Conservation (phyloP, 345 rosid species). For the Euphorbia peplus region DNA sequence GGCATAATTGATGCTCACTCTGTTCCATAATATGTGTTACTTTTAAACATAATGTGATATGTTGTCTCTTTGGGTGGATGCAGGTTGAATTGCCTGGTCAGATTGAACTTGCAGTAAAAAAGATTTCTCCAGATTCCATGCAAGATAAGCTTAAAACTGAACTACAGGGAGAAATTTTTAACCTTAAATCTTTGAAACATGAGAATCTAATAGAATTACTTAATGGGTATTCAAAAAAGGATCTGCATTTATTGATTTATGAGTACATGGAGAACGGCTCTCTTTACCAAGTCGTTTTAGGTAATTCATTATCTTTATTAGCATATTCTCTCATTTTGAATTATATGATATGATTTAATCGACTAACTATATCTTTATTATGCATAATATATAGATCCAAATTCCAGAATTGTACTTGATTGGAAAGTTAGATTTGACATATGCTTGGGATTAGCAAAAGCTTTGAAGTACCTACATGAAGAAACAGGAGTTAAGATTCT, state of each 20-base stretch:
- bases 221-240: slow-evolving; percentile 5
- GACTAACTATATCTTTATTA: too few species aligned
- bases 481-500: slow-evolving; percentile 3
- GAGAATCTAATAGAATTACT: slow-evolving; percentile 12
- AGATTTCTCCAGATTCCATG: neutral
- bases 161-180: neutral
- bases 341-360: too few species aligned
- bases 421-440: slow-evolving; percentile 4
- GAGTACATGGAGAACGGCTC: slow-evolving; percentile 13
- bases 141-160: neutral
- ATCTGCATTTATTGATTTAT: slow-evolving; percentile 14
- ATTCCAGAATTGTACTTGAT: neutral
- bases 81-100: neutral
- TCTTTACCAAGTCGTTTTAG: slow-evolving; percentile 10
- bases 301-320: too few species aligned
- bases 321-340: too few species aligned
- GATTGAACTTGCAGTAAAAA: neutral
- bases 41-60: too few species aligned
- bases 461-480: slow-evolving; percentile 20
- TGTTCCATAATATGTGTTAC: too few species aligned
- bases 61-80: too few species aligned
- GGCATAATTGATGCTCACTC: too few species aligned
- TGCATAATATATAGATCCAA: slow-evolving; percentile 6
- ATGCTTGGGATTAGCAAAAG: slow-evolving; percentile 21
- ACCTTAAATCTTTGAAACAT: slow-evolving; percentile 7